A percentile compares a stretch with the other conserved stretches of the same genome.
These are phyloP conservation scores for Hypsizygus marmoreus DNA, from an alignment of 768 basidiomycete genomes.

Conservation along the genomic window DNA sequence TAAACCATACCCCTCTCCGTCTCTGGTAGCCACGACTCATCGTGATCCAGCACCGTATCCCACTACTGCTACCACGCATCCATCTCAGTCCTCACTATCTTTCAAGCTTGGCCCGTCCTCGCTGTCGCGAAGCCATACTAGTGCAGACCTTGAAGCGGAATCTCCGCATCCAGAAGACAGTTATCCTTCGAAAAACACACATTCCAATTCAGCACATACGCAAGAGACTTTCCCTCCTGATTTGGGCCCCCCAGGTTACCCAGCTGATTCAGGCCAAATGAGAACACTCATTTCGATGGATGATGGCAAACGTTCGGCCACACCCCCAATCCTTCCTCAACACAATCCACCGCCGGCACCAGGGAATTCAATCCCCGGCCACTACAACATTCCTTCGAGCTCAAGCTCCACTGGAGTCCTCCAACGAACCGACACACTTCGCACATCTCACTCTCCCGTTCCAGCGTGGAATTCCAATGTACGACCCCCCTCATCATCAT, in stretches of 20 bases:
- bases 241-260: neutral
- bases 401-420: neutral
- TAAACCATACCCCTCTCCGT: conserved; percentile 27
- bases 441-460: conserved; percentile 7
- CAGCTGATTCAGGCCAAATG: conserved; percentile 2
- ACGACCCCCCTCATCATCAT: conserved; percentile 6
- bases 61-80: conserved; percentile 4
- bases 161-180: conserved; percentile 2
- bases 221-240: neutral
- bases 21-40: conserved; percentile 27
- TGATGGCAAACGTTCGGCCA: conserved; percentile 13
- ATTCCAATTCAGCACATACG: neutral
- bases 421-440: conserved; percentile 2
- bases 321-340: conserved; percentile 2
- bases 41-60: conserved; percentile 15
- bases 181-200: conserved; percentile 2
- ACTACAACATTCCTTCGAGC: neutral
- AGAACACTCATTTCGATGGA: conserved; percentile 16
- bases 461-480: conserved; percentile 9
- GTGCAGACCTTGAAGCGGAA: conserved; percentile 2
- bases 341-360: conserved; percentile 5
- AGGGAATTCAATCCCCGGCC: conserved; percentile 2
- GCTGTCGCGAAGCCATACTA: conserved; percentile 10
- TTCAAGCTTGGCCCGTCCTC: conserved; percentile 21
- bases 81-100: conserved; percentile 30